These are phyloP conservation scores for Lactarius hengduanensis DNA, from an alignment of 768 basidiomycete species.

Conservation along the genomic window DNA sequence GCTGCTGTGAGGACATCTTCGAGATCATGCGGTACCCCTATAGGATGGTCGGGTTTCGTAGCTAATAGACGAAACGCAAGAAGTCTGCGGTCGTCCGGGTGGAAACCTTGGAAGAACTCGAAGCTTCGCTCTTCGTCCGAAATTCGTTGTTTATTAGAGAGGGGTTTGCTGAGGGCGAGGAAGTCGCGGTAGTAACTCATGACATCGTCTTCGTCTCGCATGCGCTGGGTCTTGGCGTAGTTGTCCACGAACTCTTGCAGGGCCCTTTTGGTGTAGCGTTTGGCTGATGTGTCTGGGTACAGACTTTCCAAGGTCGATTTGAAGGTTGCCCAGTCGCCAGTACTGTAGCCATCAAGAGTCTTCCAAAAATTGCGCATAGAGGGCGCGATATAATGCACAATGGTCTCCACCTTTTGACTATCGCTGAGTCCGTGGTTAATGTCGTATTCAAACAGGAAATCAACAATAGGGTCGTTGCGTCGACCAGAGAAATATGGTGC, in stretches of 20 bases:
- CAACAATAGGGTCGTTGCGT: background rate
- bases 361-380: background rate
- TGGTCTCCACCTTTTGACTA: background rate
- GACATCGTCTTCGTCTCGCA: background rate
- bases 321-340: background rate
- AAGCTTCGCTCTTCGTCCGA: background rate
- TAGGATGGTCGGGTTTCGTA: background rate
- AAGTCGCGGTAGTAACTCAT: background rate
- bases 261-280: background rate
- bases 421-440: background rate
- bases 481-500: background rate
- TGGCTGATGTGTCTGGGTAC: background rate
- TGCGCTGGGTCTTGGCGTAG: background rate
- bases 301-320: background rate
- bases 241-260: background rate
- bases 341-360: background rate
- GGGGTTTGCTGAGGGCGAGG: background rate
- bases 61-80: background rate
- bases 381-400: background rate
- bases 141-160: background rate
- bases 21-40: background rate
- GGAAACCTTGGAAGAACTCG: background rate
- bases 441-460: background rate
- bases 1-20: background rate
- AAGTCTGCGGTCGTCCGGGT: background rate